phyloP scores from a whole-genome alignment of 768 basidiomycete species.

The Mycena rosella region DNA sequence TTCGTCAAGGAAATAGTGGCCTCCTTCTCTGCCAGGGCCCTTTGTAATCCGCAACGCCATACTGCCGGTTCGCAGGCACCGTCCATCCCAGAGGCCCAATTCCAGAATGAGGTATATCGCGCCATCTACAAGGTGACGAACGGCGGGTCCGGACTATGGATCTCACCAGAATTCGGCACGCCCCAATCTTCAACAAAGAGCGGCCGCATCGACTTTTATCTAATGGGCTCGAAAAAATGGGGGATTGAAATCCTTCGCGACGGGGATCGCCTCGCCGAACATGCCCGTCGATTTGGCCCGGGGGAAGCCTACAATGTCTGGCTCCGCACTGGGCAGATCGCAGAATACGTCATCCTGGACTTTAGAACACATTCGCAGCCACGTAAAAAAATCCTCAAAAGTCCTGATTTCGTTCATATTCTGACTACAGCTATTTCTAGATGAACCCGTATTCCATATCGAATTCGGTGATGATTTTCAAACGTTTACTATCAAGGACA shows the following conservation, averaged over 20 bases:
- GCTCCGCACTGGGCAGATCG: not conserved
- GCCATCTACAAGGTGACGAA: not conserved
- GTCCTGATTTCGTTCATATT: not conserved
- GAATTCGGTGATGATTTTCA: not conserved
- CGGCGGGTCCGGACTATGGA: not conserved
- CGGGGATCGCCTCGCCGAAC: not conserved
- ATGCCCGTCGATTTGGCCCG: not conserved
- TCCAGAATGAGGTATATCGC: not conserved
- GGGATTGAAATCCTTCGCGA: not conserved
- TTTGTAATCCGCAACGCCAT: not conserved
- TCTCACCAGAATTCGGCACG: not conserved
- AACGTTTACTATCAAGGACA: not conserved
- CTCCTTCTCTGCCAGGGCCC: not conserved
- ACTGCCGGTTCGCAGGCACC: not conserved
- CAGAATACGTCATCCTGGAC: not conserved
- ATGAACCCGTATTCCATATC: not conserved
- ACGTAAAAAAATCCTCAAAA: not conserved
- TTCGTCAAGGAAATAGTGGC: not conserved
- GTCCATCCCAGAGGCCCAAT: not conserved
- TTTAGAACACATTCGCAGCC: not conserved
- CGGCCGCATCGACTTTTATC: not conserved
- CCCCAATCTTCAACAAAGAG: too few species aligned
- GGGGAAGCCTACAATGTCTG: not conserved
- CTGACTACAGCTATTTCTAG: not conserved
- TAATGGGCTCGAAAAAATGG: constrained; percentile 1